Evolutionary conservation across 2,329 filamentous ascomycete species (phyloP), one percentile per base, ranked within the genome.

Genomic region (Monilinia aucupariae): DNA sequence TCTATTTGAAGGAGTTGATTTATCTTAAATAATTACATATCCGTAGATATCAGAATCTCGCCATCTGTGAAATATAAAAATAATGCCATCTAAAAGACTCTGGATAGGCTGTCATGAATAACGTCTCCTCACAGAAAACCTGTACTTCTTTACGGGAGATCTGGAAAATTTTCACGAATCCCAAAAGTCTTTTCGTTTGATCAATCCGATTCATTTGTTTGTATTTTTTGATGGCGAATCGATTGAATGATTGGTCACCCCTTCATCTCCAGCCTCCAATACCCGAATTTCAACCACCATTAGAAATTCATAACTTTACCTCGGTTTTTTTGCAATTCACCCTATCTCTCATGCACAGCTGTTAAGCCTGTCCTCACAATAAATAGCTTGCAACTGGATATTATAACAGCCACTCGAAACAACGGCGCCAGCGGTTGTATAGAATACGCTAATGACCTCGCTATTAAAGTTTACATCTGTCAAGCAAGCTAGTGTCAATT

Each of bases 361-460:
- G 1, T 37, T 37, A 4, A 49, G 43, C 49, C 49, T 13, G 8
- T 37, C 22, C n/a, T 59, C n/a, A n/a, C 55, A 49, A 37, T 49
- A 49, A 12, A 39, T 30, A 22, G 55, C 43, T 48, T 59, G 43
- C 43, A 59, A 49, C 30, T 49, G 55, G 7, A 49, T 59, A 22
- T 9, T 48, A 49, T 59, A 27, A 20, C 55, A 59, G n/a, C 55
- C 55, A 27, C 43, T 39, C 27, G 43, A 30, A 34, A 49, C 5
- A 13, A 4, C 4, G 13, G 55, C 30, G 17, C n/a, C n/a, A 13
- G 55, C 55, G 10, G 55, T 59, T 4, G 55, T 49, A 30, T 49
- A 59, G 27, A 37, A 59, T 6, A 59, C 55, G 4, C 55, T 30
- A 37, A 59, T 37, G 8, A 49, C 43, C 2, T n/a, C 34, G 2